These are phyloP conservation scores for Lactuca saligna DNA, from an alignment of 129 eudicot species.

Conservation along the genomic window DNA sequence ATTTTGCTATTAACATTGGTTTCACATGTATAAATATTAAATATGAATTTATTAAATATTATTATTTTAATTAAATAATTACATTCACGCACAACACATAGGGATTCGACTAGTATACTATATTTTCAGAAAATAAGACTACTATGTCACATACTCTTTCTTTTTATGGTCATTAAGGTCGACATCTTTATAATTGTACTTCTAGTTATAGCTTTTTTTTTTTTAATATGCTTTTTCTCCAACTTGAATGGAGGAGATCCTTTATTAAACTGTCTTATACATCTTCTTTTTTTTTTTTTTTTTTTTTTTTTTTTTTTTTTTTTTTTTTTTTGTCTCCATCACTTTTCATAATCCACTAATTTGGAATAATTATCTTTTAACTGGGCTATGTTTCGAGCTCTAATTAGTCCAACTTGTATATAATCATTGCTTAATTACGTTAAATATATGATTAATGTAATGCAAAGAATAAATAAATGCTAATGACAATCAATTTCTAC, in stretches of 20 bases:
- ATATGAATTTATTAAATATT: no score
- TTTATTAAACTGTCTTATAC: conserved; percentile 19
- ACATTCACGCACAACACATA: no score
- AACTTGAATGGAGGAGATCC: conserved; percentile 39
- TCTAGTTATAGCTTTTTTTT: background rate
- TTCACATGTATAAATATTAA: no score
- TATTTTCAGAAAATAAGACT: no score
- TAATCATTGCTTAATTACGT: conserved; percentile 9
- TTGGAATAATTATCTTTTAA: conserved; percentile 33
- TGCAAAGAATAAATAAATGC: conserved; percentile 10
- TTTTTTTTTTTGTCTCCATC: conserved; percentile 13
- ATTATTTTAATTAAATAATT: no score
- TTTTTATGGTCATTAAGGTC: no score
- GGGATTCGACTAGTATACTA: no score
- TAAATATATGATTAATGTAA: conserved; percentile 16
- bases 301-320: background rate
- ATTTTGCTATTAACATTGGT: no score
- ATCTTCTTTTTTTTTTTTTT: background rate
- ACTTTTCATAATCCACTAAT: conserved; percentile 26
- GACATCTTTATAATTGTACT: background rate
- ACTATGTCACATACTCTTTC: no score
- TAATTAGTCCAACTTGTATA: conserved; percentile 21
- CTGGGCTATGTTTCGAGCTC: conserved; percentile 18
- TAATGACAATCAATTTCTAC: conserved; percentile 7
- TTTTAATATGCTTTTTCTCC: conserved; percentile 27